Percentiles rank a stretch among this genome's conserved stretches.
phyloP scores from a whole-genome alignment of 1,284 basidiomycete species.

The Phellopilus nigrolimitatus region DNA sequence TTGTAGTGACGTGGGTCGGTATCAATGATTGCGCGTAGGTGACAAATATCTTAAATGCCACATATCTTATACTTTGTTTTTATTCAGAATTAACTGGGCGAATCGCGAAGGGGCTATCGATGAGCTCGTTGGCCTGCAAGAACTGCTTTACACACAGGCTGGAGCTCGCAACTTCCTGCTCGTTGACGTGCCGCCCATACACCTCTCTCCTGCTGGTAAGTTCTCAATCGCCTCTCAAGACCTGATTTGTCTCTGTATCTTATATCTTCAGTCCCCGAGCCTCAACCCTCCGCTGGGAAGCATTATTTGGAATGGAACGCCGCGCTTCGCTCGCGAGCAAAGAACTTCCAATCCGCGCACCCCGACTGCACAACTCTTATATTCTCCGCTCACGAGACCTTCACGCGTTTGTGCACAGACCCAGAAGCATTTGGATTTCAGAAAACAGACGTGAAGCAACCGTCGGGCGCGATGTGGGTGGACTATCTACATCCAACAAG shows the following conservation, averaged over 20 bases:
- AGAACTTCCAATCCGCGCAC: slow-evolving; percentile 36
- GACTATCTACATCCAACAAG: slow-evolving; percentile 47
- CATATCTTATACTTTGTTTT: not conserved
- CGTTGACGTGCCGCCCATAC: slow-evolving; percentile 56
- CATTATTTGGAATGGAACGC: slow-evolving; percentile 42
- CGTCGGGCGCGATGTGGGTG: slow-evolving; percentile 45
- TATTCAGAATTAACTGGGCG: slow-evolving; percentile 16
- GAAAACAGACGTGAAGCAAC: slow-evolving; percentile 28
- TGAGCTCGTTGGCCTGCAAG: slow-evolving; percentile 40
- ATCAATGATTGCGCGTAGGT: slow-evolving; percentile 59
- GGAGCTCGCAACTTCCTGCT: slow-evolving; percentile 62
- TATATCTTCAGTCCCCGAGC: not conserved
- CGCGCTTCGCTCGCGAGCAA: slow-evolving; percentile 29
- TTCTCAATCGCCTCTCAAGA: not conserved
- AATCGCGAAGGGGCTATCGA: slow-evolving; percentile 25
- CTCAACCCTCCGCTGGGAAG: slow-evolving; percentile 15
- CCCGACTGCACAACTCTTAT: slow-evolving; percentile 42
- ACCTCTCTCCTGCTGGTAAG: slow-evolving; percentile 43
- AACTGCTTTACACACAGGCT: slow-evolving; percentile 41
- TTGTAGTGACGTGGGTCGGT: slow-evolving; percentile 57
- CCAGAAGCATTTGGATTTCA: slow-evolving; percentile 40
- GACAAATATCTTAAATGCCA: not conserved
- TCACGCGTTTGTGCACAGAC: slow-evolving; percentile 43
- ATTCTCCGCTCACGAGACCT: slow-evolving; percentile 45
- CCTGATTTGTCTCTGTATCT: not conserved